These are phyloP conservation scores for Thalia dealbata DNA, from an alignment of 176 grass and related monocot genomes.

Conservation along the genomic window DNA sequence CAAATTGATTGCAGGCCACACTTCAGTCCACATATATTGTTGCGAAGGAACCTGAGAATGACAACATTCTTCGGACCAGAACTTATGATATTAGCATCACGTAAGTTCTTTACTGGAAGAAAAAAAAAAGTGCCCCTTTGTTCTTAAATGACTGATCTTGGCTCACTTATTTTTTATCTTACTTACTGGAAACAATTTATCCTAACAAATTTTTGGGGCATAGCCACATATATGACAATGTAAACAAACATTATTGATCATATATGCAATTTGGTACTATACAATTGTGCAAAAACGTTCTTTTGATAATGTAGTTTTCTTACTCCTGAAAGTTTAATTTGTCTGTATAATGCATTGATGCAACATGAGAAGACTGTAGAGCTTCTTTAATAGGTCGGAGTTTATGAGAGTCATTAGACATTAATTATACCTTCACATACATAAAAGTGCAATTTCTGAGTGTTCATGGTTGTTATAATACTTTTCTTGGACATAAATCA, in stretches of 20 bases:
- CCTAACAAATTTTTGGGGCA: neutral
- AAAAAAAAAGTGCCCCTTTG: neutral
- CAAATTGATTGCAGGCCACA: conserved; percentile 34
- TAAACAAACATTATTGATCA: too few species aligned
- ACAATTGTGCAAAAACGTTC: too few species aligned
- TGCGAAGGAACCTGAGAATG: conserved; percentile 76
- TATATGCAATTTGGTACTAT: too few species aligned
- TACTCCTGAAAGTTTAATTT: neutral
- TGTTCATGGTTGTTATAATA: neutral
- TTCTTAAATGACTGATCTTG: conserved; percentile 4
- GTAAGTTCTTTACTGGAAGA: conserved; percentile 37
- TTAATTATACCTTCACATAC: neutral
- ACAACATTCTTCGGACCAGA: conserved; percentile 87
- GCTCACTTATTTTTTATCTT: neutral
- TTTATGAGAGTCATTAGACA: neutral
- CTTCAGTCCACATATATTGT: conserved; percentile 64
- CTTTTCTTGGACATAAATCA: neutral
- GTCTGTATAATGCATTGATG: neutral
- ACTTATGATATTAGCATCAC: conserved; percentile 97
- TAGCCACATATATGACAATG: neutral
- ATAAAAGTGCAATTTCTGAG: neutral
- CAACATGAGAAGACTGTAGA: neutral
- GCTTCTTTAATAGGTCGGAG: neutral
- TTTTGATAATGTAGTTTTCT: neutral
- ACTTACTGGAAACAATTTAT: neutral